Percentiles rank a stretch among this genome's conserved stretches.
These are phyloP conservation scores for Conidiobolus incongruus DNA, from an alignment of 371 early-diverging fungal species.

Conservation along the genomic window DNA sequence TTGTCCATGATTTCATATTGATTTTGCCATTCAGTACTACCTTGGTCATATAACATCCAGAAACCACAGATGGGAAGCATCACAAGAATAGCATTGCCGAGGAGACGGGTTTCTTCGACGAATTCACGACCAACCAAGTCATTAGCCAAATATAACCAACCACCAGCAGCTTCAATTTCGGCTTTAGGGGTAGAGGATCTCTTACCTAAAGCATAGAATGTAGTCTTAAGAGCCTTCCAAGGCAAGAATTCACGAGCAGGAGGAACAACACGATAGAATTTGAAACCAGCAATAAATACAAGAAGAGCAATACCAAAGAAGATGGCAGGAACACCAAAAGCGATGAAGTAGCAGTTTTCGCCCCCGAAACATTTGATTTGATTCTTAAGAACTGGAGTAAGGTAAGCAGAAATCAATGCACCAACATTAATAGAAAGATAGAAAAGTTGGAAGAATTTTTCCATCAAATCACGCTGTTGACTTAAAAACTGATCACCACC, in stretches of 20 bases:
- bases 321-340: slow-evolving; percentile 1
- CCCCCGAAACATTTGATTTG: background rate
- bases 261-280: slow-evolving; percentile 26
- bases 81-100: slow-evolving; percentile 8
- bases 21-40: slow-evolving; percentile 11
- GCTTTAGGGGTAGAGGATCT: background rate
- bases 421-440: slow-evolving; percentile 3
- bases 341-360: background rate
- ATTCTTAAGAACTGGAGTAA: background rate
- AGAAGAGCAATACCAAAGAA: slow-evolving; percentile 9
- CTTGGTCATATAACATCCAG: slow-evolving; percentile 34
- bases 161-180: background rate
- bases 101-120: slow-evolving; percentile 3
- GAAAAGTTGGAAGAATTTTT: slow-evolving; percentile 2
- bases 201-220: background rate
- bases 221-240: slow-evolving; percentile 9
- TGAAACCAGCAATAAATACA: slow-evolving; percentile 19
- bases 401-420: background rate
- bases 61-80: slow-evolving; percentile 20
- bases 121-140: background rate
- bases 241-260: slow-evolving; percentile 24
- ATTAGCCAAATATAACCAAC: slow-evolving; percentile 4
- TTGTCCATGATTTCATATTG: slow-evolving; percentile 12
- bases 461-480: background rate
- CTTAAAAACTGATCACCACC: slow-evolving; percentile 20